Base-by-base conservation (phyloP, 768 basidiomycete species). In the Termitomyces sp. region DNA sequence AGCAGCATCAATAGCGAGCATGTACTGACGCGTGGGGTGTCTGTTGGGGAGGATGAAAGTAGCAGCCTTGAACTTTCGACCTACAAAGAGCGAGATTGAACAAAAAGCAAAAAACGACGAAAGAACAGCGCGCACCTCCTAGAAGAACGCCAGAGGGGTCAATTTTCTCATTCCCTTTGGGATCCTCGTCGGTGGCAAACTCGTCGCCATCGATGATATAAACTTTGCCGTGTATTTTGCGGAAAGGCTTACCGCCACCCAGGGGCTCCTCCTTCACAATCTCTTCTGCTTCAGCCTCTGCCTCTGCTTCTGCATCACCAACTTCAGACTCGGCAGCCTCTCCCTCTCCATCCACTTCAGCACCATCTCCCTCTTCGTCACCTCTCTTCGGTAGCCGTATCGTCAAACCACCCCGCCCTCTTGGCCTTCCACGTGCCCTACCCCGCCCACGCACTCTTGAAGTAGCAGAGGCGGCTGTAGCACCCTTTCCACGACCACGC, bases 1-100 rank as follows among this genome's bases (percentile, higher is more conserved):
- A 0, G 97, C 97, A 3, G 95, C 96, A 66, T 99, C 97, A 57
- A 99, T 98, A 21, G 96, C 95, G 41, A 98, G 89, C 84, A 97
- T 91, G 74, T 97, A 99, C 59, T 84, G 79, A 44, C 89, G 82
- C 27, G 90, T 82, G 9, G 93, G 87, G 65, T 98, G 87, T 21
- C 96, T 84, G 55, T 84, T 85, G 0, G 92, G 89, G 5, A 95
- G 83, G n/a, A 81, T 73, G 69, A 99, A 98, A 1, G 95, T 97
- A 29, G 83, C 75, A 1, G 94, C 86, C 71, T 95, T 96, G 79
- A 93, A 97, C 54, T 82, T 78, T 38, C 96, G 86, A 50, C 89
- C 95, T 97, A 40, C 5, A 37, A 19, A 63, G 17, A 52, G 25
- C 35, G 41, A 46, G 52, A 23, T 2, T 49, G 46, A 53, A 57